Conservation (phyloP, 2,329 filamentous ascomycete genomes). For the Colletotrichum chrysophilum region DNA sequence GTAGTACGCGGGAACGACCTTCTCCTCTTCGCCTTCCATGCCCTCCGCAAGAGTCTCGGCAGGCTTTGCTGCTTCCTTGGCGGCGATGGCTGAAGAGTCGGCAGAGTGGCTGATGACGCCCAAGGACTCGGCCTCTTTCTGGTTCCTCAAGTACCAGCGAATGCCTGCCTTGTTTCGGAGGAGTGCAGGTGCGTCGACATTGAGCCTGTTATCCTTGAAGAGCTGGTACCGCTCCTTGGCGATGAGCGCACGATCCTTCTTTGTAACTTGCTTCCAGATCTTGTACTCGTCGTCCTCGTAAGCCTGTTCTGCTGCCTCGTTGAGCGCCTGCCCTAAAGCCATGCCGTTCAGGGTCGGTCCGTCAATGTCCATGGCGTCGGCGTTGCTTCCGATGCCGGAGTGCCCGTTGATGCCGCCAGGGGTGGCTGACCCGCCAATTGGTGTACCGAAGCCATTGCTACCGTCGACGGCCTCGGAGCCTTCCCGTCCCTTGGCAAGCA, state of each 20-base stretch:
- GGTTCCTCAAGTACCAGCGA: conserved; percentile 83
- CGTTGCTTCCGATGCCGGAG: conserved; percentile 73
- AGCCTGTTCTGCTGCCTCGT: conserved; percentile 73
- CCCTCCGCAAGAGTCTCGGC: conserved; percentile 88
- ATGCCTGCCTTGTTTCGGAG: conserved; percentile 86
- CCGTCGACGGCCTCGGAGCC: conserved; percentile 83
- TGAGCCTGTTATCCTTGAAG: conserved; percentile 84
- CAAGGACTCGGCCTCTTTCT: conserved; percentile 68
- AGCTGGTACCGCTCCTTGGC: conserved; percentile 86
- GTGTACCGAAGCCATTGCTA: conserved; percentile 86
- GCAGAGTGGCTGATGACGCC: conserved; percentile 42
- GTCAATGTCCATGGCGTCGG: conserved; percentile 88
- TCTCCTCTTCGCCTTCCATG: conserved; percentile 89
- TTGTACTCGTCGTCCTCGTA: conserved; percentile 96
- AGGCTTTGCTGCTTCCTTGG: conserved; percentile 52
- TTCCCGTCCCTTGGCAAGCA: conserved; percentile 65
- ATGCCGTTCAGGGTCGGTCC: conserved; percentile 73
- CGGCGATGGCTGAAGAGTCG: conserved; percentile 52
- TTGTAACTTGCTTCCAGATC: conserved; percentile 98
- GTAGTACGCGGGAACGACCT: conserved; percentile 92
- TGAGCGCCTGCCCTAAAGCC: conserved; percentile 66
- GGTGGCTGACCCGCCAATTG: conserved; percentile 76
- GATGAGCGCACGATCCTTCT: conserved; percentile 88
- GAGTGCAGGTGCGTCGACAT: conserved; percentile 85
- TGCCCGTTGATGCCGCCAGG: conserved; percentile 74